phyloP scores from a whole-genome alignment of 306 rosid genomes.

The Vachellia collinsii region DNA sequence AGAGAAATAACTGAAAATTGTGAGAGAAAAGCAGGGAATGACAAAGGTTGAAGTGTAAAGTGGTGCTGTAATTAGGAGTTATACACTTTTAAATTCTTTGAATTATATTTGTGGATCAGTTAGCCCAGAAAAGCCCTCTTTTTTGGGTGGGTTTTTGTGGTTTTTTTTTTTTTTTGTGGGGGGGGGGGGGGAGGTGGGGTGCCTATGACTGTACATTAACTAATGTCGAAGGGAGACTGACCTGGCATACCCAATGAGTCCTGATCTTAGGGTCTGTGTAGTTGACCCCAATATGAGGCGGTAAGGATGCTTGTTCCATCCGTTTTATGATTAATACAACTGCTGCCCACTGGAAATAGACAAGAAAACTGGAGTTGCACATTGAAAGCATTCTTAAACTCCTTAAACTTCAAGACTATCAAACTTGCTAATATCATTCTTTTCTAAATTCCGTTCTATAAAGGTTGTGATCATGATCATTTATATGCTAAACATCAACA shows the following conservation, averaged over 20 bases:
- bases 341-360: not conserved
- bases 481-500: constrained; percentile 13
- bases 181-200: not conserved
- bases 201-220: not conserved
- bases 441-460: constrained; percentile 10
- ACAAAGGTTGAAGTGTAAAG: constrained; percentile 23
- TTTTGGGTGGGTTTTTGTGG: too few relatives aligned
- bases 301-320: constrained; percentile 18
- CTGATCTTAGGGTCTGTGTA: not conserved
- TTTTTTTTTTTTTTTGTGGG: too few relatives aligned
- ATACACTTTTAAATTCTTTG: not conserved
- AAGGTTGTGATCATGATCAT: not conserved
- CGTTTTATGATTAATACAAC: not conserved
- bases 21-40: constrained; percentile 14
- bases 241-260: constrained; percentile 4
- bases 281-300: not conserved
- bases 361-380: not conserved
- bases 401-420: not conserved
- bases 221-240: constrained; percentile 18
- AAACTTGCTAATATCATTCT: not conserved
- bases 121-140: not conserved
- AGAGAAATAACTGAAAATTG: constrained; percentile 19
- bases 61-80: constrained; percentile 16
- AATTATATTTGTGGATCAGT: not conserved
- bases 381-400: not conserved